Conservation (phyloP, 768 basidiomycete genomes). For the Trametes meyenii region DNA sequence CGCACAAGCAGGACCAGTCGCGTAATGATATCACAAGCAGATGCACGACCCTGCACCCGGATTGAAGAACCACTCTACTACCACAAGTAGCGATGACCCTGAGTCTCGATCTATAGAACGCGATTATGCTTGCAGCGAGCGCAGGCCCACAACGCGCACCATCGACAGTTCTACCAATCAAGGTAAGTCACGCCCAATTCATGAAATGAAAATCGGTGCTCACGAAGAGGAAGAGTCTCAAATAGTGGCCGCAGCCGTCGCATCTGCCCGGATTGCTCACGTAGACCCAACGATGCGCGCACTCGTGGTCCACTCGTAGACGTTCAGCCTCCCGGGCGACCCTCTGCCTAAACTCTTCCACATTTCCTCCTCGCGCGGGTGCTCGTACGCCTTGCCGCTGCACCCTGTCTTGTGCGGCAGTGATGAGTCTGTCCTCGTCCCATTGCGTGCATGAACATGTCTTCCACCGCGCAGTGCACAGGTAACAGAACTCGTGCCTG, state of each 20-base stretch:
- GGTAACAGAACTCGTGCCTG: conserved; percentile 48
- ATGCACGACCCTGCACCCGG: too few species aligned
- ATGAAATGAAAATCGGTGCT: conserved; percentile 26
- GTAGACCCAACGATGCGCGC: conserved; percentile 49
- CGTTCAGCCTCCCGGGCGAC: conserved; percentile 39
- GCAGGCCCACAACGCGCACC: conserved; percentile 40
- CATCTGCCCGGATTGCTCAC: conserved; percentile 48
- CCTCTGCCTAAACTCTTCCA: conserved; percentile 11
- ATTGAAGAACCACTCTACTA: background rate
- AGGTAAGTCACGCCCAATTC: background rate
- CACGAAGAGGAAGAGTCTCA: conserved; percentile 54
- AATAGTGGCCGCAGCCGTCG: conserved; percentile 44
- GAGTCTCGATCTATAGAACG: conserved; percentile 19
- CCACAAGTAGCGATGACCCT: background rate
- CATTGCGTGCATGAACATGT: conserved; percentile 62
- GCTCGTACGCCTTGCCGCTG: conserved; percentile 32
- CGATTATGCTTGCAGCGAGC: conserved; percentile 43
- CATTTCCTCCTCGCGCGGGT: conserved; percentile 1
- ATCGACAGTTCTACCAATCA: conserved; percentile 35
- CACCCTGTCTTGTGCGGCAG: conserved; percentile 49
- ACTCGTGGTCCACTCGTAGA: conserved; percentile 58
- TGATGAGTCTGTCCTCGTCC: conserved; percentile 54
- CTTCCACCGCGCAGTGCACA: conserved; percentile 66
- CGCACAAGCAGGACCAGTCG: too few species aligned
- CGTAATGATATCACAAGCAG: too few species aligned